phyloP scores from a whole-genome alignment of 805 yeast genomes.

The Pichia membranifaciens region DNA sequence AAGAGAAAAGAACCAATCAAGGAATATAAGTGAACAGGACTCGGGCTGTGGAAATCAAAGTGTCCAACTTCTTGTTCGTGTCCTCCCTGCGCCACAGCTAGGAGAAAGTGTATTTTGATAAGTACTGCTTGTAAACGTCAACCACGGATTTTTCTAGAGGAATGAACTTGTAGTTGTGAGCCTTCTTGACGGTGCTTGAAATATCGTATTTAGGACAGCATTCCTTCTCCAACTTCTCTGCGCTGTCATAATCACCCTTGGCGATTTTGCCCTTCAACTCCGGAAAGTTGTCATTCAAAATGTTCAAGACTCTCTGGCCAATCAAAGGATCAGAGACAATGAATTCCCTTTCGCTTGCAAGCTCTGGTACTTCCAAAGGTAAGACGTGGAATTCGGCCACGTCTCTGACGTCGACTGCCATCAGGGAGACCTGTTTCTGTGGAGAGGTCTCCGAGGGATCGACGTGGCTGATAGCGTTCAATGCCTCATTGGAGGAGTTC shows the following conservation, averaged over 20 bases:
- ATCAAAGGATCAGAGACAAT: slow-evolving; percentile 20
- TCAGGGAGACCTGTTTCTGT: slow-evolving; percentile 26
- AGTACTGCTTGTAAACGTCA: neutral
- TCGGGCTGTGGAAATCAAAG: no score
- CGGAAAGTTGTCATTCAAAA: slow-evolving; percentile 37
- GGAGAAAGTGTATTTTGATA: neutral
- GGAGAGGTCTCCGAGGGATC: slow-evolving; percentile 19
- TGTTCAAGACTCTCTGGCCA: slow-evolving; percentile 30
- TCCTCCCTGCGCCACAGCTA: no score
- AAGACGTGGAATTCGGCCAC: slow-evolving; percentile 52
- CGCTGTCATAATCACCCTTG: slow-evolving; percentile 33
- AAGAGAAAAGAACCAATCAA: no score
- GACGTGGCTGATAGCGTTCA: slow-evolving; percentile 23
- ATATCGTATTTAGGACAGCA: slow-evolving; percentile 3
- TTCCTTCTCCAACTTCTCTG: neutral
- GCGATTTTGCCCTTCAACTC: slow-evolving; percentile 37
- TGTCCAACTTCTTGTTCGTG: no score
- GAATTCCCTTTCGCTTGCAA: slow-evolving; percentile 32
- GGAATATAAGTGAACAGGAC: no score
- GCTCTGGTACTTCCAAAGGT: slow-evolving; percentile 39
- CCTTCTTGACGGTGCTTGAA: neutral
- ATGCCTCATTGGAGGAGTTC: slow-evolving; percentile 36
- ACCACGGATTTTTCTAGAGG: neutral
- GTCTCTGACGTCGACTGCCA: slow-evolving; percentile 52
- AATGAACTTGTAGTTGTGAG: neutral